Evolutionary conservation across 1,284 basidiomycete genomes (phyloP), one percentile per base, ranked within the genome.

Genomic region (Xerocomus amazonicus): DNA sequence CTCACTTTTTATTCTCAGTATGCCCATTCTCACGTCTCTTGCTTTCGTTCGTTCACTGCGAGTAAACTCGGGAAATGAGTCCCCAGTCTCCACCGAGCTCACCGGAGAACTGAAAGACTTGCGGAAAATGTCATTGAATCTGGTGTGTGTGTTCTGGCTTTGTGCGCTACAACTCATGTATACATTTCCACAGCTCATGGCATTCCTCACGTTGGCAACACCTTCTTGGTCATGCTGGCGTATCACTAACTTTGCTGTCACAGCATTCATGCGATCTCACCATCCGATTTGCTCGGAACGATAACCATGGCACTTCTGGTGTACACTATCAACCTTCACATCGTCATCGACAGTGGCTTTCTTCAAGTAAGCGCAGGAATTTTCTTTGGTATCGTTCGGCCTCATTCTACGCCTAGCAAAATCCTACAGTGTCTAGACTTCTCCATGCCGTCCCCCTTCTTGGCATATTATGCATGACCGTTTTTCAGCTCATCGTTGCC

Each of bases 281-380:
- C 55, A 23, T 62, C 62, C 6, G 46, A 37, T 9, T 41, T 39
- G 14, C 40, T 69, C 10, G 53, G 35, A 35, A 51, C 56, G n/a
- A 41, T 49, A 31, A 66, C 64, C 12, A 50, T 66, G 28, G 57
- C 54, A 8, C 61, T 69, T n/a, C 35, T 66, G 23, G 44, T 66
- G 7, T 67, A 69, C 32, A 66, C 64, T 2, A 56, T 69, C 37
- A 68, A 55, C 26, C 59, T 66, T 45, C 60, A 68, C 27, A 43
- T 62, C 34, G 48, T 41, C 13, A 39, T 55, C 43, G 55, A 56
- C 19, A 34, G 35, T 14, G 48, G 45, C 9, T 54, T 60, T 32
- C 49, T 67, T 23, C 56, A 34, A 12, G 67, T 62, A 47, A 54
- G 52, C 2, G 6, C 7, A 9, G 17, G 19, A 23, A 23, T 14